These are phyloP conservation scores for Nicotiana noctiflora DNA, from an alignment of 257 asterid species.

Conservation along the genomic window DNA sequence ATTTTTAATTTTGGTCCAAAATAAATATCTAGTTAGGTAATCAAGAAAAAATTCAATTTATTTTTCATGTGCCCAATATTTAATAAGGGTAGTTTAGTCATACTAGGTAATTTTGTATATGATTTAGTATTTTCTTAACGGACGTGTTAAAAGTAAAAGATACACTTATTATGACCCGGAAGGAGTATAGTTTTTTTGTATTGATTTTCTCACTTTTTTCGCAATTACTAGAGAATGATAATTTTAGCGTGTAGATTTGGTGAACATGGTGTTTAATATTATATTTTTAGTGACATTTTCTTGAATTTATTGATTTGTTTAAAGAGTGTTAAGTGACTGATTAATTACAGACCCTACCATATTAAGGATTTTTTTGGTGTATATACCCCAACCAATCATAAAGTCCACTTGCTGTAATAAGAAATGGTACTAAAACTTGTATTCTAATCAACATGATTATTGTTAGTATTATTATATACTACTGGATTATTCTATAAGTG, in stretches of 20 bases:
- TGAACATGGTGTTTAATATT: background rate
- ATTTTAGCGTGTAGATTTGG: background rate
- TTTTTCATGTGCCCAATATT: too few relatives aligned
- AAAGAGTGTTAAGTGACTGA: background rate
- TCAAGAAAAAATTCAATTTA: too few relatives aligned
- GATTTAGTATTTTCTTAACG: too few relatives aligned
- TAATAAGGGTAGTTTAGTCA: too few relatives aligned
- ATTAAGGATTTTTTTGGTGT: background rate
- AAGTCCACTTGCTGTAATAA: background rate
- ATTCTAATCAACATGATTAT: conserved; percentile 4
- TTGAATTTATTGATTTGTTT: background rate
- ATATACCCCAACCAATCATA: conserved; percentile 1
- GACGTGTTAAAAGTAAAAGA: too few relatives aligned
- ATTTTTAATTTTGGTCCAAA: too few relatives aligned
- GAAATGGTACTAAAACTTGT: background rate
- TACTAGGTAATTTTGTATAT: too few relatives aligned
- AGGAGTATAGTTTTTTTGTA: background rate
- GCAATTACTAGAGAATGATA: background rate
- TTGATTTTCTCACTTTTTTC: background rate
- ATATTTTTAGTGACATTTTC: background rate
- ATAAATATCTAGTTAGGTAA: too few relatives aligned
- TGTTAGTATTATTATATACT: background rate
- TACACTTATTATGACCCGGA: too few relatives aligned
- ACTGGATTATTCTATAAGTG: background rate
- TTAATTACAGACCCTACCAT: conserved; percentile 10